Evolutionary conservation across 2,329 filamentous ascomycete species (phyloP), one percentile per base, ranked within the genome.

Genomic region (Apiospora pterosperma): DNA sequence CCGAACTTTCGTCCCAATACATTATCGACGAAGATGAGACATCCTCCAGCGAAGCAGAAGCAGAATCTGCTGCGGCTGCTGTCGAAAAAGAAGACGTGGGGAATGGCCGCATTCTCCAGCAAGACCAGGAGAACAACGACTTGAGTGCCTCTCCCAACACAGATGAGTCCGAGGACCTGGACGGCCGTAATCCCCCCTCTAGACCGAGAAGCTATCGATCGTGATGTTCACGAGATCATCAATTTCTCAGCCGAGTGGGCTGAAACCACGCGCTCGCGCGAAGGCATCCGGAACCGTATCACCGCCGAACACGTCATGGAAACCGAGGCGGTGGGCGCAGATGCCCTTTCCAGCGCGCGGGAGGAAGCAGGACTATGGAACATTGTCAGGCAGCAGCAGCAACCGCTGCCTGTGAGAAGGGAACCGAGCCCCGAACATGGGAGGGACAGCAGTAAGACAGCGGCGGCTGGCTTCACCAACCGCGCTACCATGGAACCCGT

Each of bases 331-430:
- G 73, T 71, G 25, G 59, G 12, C 3, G 34, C 61, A 4, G 74
- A 76, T 42, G 36, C 52, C 3, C 64, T 61, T 21, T 41, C 63
- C 19, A 68, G 69, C 52, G 64, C 60, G 3, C 61, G 63, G 7
- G 74, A 74, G 48, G 72, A 76, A 67, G 64, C 63, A 34, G 62
- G 60, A 31, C 60, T 76, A 21, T 73, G 72, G 73, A 64, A 42
- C 10, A 19, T 74, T 34, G 62, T 74, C 28, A 36, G 25, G 25
- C 38, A 42, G 38, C 38, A 34, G 25, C 38, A 23, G 39, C 39
- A 8, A n/a, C 8, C 19, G 42, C 7, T 6, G 23, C 3, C 58
- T 10, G 23, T 19, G 2, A 39, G 16, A n/a, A 28, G 58, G 36
- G 58, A 39, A 21, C 38, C 38, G 58, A 60, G 34, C 39, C 21